These are phyloP conservation scores for Ophiocordyceps camponoti-leonardi DNA, from an alignment of 2,329 filamentous ascomycete genomes.

Conservation along the genomic window DNA sequence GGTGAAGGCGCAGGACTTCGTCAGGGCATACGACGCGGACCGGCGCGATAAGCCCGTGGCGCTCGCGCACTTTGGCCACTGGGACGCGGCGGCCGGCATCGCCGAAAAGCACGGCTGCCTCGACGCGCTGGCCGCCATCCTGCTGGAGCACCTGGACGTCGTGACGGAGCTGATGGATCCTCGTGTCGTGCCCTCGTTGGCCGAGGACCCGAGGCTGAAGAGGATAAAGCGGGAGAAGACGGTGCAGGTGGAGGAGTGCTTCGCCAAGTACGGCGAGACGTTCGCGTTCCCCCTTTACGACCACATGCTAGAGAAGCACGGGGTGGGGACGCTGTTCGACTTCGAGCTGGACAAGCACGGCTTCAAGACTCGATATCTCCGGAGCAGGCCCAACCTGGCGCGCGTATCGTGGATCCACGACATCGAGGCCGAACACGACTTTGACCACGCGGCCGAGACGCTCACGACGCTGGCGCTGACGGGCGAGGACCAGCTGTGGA, in stretches of 20 bases:
- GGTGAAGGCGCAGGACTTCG: constrained; percentile 20
- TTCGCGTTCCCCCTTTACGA: constrained; percentile 70
- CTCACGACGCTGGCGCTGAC: constrained; percentile 52
- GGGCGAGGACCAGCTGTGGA: constrained; percentile 71
- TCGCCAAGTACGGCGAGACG: constrained; percentile 44
- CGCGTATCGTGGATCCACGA: constrained; percentile 94
- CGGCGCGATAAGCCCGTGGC: constrained; percentile 33
- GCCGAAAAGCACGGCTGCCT: constrained; percentile 40
- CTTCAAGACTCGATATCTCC: constrained; percentile 66
- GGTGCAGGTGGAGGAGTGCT: constrained; percentile 31
- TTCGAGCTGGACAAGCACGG: constrained; percentile 49
- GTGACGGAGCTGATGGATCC: constrained; percentile 13
- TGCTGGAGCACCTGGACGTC: constrained; percentile 33
- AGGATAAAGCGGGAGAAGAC: constrained; percentile 23
- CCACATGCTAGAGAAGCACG: constrained; percentile 50
- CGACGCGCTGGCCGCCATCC: constrained; percentile 35
- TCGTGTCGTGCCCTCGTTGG: constrained; percentile 10
- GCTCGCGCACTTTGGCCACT: constrained; percentile 36
- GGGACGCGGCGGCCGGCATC: constrained; percentile 39
- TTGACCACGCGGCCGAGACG: constrained; percentile 52
- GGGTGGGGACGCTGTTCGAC: constrained; percentile 51
- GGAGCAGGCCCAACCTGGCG: constrained; percentile 51
- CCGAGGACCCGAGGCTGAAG: constrained; percentile 11
- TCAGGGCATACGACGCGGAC: constrained; percentile 29
- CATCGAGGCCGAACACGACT: constrained; percentile 58